Evolutionary conservation across 2,329 filamentous ascomycete species (phyloP).

Genomic region (Colletotrichum tamarilloi): DNA sequence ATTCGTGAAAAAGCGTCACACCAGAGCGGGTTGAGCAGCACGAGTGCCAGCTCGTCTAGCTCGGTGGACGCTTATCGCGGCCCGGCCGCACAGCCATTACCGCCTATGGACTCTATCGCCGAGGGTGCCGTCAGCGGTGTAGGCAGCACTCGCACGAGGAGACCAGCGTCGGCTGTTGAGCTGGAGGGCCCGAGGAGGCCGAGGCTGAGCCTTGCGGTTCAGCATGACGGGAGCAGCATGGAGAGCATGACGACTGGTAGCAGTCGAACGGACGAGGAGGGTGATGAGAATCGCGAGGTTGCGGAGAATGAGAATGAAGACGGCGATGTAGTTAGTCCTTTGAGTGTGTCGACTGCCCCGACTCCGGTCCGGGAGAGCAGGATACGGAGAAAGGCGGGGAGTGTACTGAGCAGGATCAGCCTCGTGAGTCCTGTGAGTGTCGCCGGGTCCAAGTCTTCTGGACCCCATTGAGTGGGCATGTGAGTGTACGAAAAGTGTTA

Average conservation of each 20-base stretch:
- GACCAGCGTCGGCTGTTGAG: slow-evolving; percentile 5
- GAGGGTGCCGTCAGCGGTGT: background rate
- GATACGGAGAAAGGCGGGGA: slow-evolving; percentile 33
- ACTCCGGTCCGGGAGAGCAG: background rate
- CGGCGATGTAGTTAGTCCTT: slow-evolving; percentile 36
- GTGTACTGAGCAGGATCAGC: slow-evolving; percentile 30
- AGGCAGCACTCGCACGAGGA: background rate
- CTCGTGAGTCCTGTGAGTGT: slow-evolving; percentile 25
- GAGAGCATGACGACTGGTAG: slow-evolving; percentile 45
- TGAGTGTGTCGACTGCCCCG: slow-evolving; percentile 19
- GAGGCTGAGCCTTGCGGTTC: slow-evolving; percentile 3
- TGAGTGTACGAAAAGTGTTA: background rate
- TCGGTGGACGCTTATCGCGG: slow-evolving; percentile 9
- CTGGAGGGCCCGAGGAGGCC: slow-evolving; percentile 13
- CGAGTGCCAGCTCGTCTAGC: slow-evolving; percentile 20
- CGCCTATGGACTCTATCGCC: slow-evolving; percentile 14
- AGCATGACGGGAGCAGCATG: slow-evolving; percentile 35
- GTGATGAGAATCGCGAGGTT: slow-evolving; percentile 35
- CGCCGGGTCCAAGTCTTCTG: background rate
- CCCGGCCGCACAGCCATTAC: background rate
- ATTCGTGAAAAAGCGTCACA: background rate
- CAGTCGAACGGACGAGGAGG: slow-evolving; percentile 38
- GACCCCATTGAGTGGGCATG: background rate
- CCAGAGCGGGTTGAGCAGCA: slow-evolving; percentile 8
- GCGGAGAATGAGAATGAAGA: slow-evolving; percentile 37